Conservation (phyloP, 148 eudicot genomes). For the Selenicereus undatus region DNA sequence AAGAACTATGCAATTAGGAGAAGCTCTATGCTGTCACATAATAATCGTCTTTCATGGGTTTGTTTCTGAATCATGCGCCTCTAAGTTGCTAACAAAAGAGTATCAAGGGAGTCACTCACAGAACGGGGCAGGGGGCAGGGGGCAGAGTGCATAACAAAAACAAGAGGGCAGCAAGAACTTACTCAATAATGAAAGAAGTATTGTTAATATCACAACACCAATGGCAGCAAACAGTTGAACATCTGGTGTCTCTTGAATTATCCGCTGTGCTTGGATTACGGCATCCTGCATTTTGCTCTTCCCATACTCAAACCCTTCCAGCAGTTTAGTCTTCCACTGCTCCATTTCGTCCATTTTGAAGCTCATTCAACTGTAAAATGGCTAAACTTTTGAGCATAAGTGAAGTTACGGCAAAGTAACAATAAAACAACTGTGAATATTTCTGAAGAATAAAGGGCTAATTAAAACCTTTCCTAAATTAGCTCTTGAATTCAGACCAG, state of each 20-base stretch:
- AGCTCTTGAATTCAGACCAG: background rate
- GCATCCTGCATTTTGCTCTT: conserved; percentile 29
- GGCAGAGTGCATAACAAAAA: background rate
- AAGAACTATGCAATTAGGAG: background rate
- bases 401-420: too few species aligned
- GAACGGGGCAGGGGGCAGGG: too few species aligned
- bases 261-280: conserved; percentile 27
- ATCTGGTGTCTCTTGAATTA: conserved; percentile 34
- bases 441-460: background rate
- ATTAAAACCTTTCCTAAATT: background rate
- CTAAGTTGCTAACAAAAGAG: background rate
- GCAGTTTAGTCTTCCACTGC: conserved; percentile 20
- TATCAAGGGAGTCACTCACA: background rate
- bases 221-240: conserved; percentile 41
- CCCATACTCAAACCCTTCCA: conserved; percentile 19
- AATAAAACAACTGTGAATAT: background rate
- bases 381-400: background rate
- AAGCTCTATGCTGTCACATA: background rate
- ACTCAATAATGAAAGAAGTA: conserved; percentile 38
- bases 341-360: conserved; percentile 12
- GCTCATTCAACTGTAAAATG: conserved; percentile 21
- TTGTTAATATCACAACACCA: conserved; percentile 35
- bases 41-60: background rate
- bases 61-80: background rate
- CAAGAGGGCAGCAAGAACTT: conserved; percentile 6